A percentile compares a stretch with the other conserved stretches of the same genome.
phyloP scores from a whole-genome alignment of 768 basidiomycete species.

The Leccinum pellstonianum region DNA sequence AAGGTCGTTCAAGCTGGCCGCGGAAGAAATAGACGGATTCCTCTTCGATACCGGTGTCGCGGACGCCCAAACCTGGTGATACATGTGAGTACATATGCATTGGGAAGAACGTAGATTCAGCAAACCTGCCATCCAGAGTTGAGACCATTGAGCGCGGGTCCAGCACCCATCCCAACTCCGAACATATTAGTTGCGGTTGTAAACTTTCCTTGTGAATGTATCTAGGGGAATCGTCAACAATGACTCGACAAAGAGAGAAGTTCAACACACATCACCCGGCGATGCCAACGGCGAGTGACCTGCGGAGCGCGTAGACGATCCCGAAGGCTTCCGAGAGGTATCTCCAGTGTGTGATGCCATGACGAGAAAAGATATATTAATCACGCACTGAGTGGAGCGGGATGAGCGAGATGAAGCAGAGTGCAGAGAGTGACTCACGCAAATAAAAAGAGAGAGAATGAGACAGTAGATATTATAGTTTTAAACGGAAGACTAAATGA shows the following conservation, averaged over 20 bases:
- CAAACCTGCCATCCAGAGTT: constrained; percentile 70
- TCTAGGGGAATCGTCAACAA: constrained; percentile 25
- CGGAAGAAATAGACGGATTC: constrained; percentile 64
- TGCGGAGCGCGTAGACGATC: constrained; percentile 63
- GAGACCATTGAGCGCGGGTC: constrained; percentile 48
- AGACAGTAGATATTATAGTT: constrained; percentile 33
- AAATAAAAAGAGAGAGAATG: constrained; percentile 23
- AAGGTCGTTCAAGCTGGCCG: constrained; percentile 50
- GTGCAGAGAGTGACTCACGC: constrained; percentile 25
- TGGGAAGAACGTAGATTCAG: constrained; percentile 15
- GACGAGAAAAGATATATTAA: constrained; percentile 25
- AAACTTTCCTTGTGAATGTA: constrained; percentile 47
- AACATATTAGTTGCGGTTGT: constrained; percentile 48
- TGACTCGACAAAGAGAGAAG: neutral
- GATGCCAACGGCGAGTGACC: constrained; percentile 62
- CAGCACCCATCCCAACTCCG: constrained; percentile 48
- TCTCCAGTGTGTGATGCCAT: constrained; percentile 39
- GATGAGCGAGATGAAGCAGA: constrained; percentile 16
- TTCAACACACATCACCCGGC: constrained; percentile 51
- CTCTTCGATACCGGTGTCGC: constrained; percentile 48
- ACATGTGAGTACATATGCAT: constrained; percentile 10
- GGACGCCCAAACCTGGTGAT: constrained; percentile 57
- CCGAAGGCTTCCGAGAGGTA: constrained; percentile 65
- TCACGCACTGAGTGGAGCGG: constrained; percentile 26
- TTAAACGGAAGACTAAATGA: constrained; percentile 33